Evolutionary conservation across 1,139 yeast genomes (phyloP).

Genomic region (Kodamaea plutei): DNA sequence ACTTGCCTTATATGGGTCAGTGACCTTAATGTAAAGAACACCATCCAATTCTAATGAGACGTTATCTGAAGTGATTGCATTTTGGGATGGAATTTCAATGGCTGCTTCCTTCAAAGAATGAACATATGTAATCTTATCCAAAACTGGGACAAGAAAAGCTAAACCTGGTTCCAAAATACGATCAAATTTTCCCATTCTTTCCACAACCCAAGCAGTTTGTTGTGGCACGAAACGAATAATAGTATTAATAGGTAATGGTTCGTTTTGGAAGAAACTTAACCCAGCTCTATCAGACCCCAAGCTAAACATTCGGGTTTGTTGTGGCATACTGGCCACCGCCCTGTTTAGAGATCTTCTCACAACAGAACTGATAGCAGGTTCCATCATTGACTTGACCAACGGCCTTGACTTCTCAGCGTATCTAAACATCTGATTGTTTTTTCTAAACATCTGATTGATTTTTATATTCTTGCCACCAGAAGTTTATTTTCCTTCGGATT

Average conservation of each 20-base stretch:
- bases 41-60: slow-evolving; percentile 85
- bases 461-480: too few relatives aligned
- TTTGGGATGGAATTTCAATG: slow-evolving; percentile 77
- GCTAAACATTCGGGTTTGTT: too few relatives aligned
- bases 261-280: slow-evolving; percentile 62
- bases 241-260: slow-evolving; percentile 69
- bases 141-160: slow-evolving; percentile 64
- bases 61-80: slow-evolving; percentile 83
- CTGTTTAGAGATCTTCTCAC: too few relatives aligned
- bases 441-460: too few relatives aligned
- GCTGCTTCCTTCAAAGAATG: slow-evolving; percentile 81
- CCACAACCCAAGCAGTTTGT: slow-evolving; percentile 89
- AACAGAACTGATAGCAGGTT: too few relatives aligned
- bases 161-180: slow-evolving; percentile 74
- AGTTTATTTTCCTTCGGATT: too few relatives aligned
- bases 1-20: slow-evolving; percentile 80
- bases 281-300: slow-evolving; percentile 3
- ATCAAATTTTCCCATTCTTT: slow-evolving; percentile 84
- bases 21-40: slow-evolving; percentile 69
- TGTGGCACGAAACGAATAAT: slow-evolving; percentile 79
- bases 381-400: too few relatives aligned
- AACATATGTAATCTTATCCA: slow-evolving; percentile 76
- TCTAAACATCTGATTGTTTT: too few relatives aligned
- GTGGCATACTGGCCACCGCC: too few relatives aligned
- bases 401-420: too few relatives aligned